These are phyloP conservation scores for Solanum bulbocastanum DNA, from an alignment of 257 asterid genomes.

Conservation along the genomic window DNA sequence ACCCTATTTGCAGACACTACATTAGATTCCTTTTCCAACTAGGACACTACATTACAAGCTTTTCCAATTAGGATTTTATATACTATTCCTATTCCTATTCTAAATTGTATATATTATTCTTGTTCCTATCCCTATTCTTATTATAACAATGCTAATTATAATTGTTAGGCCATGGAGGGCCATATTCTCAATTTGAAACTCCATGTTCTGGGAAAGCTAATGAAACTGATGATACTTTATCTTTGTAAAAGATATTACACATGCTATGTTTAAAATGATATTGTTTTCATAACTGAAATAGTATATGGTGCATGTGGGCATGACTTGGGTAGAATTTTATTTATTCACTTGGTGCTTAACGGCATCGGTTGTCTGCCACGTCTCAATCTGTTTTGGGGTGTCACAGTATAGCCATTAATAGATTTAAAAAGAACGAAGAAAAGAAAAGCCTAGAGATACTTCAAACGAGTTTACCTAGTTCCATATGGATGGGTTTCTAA, in stretches of 20 bases:
- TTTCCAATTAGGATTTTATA: background rate
- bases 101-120: background rate
- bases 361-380: background rate
- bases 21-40: background rate
- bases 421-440: background rate
- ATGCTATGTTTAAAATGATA: background rate
- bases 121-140: background rate
- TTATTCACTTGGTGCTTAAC: background rate
- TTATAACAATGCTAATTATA: background rate
- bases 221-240: background rate
- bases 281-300: background rate
- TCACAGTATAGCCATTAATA: background rate
- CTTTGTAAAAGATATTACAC: background rate
- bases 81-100: background rate
- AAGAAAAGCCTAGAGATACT: background rate
- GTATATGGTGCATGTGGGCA: background rate
- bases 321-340: background rate
- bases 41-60: background rate
- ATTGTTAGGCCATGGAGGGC: background rate
- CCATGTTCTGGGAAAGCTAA: background rate
- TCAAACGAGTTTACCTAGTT: slow-evolving; percentile 23
- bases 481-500: slow-evolving; percentile 90
- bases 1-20: background rate
- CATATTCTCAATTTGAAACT: background rate
- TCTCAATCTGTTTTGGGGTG: background rate